A percentile compares a stretch with the other conserved stretches of the same genome.
phyloP scores from a whole-genome alignment of 1,139 yeast species.

The Zhuliangozyma blackwelliae region DNA sequence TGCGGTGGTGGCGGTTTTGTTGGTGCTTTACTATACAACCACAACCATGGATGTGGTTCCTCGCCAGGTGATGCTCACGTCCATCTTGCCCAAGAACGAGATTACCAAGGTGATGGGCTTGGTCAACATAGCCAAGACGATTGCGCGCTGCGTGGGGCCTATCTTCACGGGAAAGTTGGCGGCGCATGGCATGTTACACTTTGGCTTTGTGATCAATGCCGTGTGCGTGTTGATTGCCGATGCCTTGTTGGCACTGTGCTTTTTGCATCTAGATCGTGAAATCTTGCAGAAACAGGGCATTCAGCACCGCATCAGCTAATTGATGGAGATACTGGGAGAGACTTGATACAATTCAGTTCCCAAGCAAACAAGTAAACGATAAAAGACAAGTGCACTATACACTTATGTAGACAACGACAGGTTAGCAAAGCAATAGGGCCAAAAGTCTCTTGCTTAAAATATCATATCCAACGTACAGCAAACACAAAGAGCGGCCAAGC shows the following conservation, averaged over 20 bases:
- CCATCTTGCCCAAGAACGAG: conserved; percentile 59
- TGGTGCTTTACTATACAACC: conserved; percentile 50
- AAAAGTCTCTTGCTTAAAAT: conserved; percentile 29
- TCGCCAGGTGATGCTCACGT: conserved; percentile 71
- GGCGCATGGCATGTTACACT: conserved; percentile 40
- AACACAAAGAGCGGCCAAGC: conserved; percentile 68
- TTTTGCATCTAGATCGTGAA: conserved; percentile 35
- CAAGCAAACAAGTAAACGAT: too few species aligned
- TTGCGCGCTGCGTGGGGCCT: conserved; percentile 82
- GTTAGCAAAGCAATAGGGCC: too few species aligned
- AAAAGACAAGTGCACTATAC: too few species aligned
- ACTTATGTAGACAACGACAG: too few species aligned
- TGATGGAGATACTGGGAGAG: not conserved
- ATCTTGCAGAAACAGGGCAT: conserved; percentile 25
- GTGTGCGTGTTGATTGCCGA: conserved; percentile 46
- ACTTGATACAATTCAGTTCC: too few species aligned
- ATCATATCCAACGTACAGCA: conserved; percentile 71
- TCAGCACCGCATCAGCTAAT: conserved; percentile 7
- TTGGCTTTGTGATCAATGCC: conserved; percentile 65
- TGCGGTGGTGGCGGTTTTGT: conserved; percentile 44
- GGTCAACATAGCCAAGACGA: conserved; percentile 80
- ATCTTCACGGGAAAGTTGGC: conserved; percentile 74
- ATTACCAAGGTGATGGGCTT: conserved; percentile 77
- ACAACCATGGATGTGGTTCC: conserved; percentile 90
- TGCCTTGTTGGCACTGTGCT: conserved; percentile 35